phyloP scores from a whole-genome alignment of 1,284 basidiomycete species.

The Ceratobasidium sp. region DNA sequence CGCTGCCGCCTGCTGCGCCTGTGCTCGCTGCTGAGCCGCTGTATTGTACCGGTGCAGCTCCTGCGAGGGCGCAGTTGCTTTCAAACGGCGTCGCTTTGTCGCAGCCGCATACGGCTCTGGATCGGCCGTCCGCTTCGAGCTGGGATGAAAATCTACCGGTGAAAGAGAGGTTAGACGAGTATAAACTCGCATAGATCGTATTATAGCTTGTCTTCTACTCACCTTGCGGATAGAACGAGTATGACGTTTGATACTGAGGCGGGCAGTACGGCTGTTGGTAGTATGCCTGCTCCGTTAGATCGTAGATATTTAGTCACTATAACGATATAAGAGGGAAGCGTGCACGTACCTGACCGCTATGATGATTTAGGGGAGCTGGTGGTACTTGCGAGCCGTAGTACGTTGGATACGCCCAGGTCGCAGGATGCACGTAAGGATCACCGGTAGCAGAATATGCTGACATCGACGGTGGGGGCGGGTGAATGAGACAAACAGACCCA shows the following conservation, averaged over 20 bases:
- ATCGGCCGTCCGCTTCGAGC: background rate
- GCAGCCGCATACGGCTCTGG: background rate
- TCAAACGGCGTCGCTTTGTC: background rate
- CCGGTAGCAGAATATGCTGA: background rate
- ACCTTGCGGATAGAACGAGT: background rate
- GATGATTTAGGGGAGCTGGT: background rate
- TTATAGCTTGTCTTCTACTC: background rate
- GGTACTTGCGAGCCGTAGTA: too few species aligned
- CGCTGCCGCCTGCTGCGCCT: background rate
- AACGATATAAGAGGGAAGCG: too few species aligned
- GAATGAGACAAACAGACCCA: background rate
- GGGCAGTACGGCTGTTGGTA: background rate
- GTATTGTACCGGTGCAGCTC: background rate
- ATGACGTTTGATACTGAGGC: constrained; percentile 4
- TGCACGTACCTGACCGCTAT: background rate
- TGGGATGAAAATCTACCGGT: background rate
- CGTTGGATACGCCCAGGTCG: background rate
- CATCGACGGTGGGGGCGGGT: background rate
- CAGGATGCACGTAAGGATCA: constrained; percentile 2
- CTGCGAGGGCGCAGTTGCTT: background rate
- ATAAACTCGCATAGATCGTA: too few species aligned
- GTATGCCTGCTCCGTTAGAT: background rate
- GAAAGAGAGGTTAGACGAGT: background rate
- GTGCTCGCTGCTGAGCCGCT: background rate
- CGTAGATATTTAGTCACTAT: background rate